A percentile compares a stretch with the other conserved stretches of the same genome.
Evolutionary conservation across 1,284 basidiomycete genomes (phyloP).

Genomic region (Coniferiporia sulphurascens): DNA sequence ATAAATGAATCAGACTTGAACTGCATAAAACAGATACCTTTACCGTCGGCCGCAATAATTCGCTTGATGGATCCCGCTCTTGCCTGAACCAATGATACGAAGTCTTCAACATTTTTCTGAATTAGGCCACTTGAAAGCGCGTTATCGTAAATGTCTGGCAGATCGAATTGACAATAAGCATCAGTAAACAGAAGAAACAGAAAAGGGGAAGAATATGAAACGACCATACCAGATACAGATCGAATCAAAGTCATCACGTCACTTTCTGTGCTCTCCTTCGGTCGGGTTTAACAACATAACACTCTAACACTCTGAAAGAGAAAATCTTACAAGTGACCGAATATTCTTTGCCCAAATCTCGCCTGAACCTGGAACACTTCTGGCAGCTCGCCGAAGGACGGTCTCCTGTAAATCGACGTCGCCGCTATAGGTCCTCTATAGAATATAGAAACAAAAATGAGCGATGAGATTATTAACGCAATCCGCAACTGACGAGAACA

Average conservation of each 20-base stretch:
- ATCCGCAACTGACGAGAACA: constrained; percentile 37
- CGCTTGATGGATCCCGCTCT: constrained; percentile 63
- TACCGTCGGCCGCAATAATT: constrained; percentile 40
- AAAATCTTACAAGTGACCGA: constrained; percentile 49
- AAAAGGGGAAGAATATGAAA: background rate
- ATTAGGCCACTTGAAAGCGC: constrained; percentile 53
- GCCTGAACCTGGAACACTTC: constrained; percentile 65
- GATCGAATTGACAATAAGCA: constrained; percentile 11
- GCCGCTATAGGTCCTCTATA: constrained; percentile 44
- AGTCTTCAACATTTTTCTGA: constrained; percentile 55
- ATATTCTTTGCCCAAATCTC: constrained; percentile 73
- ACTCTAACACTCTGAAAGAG: background rate
- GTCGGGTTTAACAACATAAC: background rate
- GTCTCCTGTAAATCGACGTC: constrained; percentile 37
- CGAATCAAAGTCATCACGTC: constrained; percentile 25
- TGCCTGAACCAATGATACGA: constrained; percentile 63
- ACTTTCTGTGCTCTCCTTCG: constrained; percentile 37
- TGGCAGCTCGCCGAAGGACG: constrained; percentile 49
- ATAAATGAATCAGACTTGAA: background rate
- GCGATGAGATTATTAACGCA: constrained; percentile 13
- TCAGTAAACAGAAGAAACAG: background rate
- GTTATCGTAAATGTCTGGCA: constrained; percentile 50
- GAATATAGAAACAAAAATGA: constrained; percentile 25
- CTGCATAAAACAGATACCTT: constrained; percentile 31
- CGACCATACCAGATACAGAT: constrained; percentile 30